Evolutionary conservation across 805 yeast species (phyloP), one percentile per base, ranked within the genome.

Genomic region (Candida andamanensis): DNA sequence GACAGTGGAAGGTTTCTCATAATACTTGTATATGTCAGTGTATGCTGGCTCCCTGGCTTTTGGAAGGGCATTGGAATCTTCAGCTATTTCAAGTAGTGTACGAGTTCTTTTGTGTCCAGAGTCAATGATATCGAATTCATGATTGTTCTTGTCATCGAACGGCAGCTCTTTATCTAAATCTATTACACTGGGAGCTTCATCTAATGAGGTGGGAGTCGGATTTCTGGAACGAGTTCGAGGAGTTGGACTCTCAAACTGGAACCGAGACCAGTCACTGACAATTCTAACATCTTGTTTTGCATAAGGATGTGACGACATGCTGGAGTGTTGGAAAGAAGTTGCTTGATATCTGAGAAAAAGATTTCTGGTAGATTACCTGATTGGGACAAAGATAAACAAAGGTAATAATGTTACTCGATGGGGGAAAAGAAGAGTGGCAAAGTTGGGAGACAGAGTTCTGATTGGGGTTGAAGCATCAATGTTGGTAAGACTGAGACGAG

Each of bases 181-280:
- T 25, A 34, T 25, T 9, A 23, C 17, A 16, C 30, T 17, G 13
- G 30, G 23, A 7, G 26, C 17, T 14, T 39, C 29, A 18, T 46
- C 46, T 15, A 39, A 17, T 6, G 58, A 45, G 6, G 56, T 45
- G 1, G 65, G 64, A 6, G 65, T 50, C 2, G 57, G 32, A 29
- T 59, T 53, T 40, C 64, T 37, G 4, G 65, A 56, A 22, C 64
- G 39, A 17, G 41, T 43, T 28, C 54, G 22, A 2, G 60, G 56
- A 4, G 44, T 39, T 3, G 40, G 43, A 15, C 40, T 39, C 16
- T 53, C 58, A 31, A 43, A 50, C 21, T 58, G 58, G 31, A 60
- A 62, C 6, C 67, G 45, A 13, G 64, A 52, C 7, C 46, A 32
- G 35, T 59, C 65, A 36, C 61, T 50, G 7, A 55, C 53, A 10